Evolutionary conservation across 2,329 filamentous ascomycete genomes (phyloP), one percentile per base, ranked within the genome.

Genomic region (Ceratocystis diversiconidia): DNA sequence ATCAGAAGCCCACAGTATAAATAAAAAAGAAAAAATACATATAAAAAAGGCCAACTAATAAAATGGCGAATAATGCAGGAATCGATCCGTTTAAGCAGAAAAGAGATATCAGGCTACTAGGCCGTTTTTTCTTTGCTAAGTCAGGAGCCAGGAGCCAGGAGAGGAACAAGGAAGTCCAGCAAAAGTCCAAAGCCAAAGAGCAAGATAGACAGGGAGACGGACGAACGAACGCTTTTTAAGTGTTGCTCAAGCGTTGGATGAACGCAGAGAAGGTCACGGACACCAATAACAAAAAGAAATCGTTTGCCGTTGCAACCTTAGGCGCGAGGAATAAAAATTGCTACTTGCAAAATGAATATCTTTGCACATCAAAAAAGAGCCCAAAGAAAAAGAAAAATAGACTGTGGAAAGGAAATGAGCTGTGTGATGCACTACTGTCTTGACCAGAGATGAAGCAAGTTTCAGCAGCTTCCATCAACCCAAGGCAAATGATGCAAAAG

Each of bases 401-500:
- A 22, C 12, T 50, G 6, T 22, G n/a, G 17, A n/a, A 50, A n/a
- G 46, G n/a, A 52, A 12, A 22, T 52, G 48, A 22, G 48, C 22
- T 15, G 22, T 52, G 3, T 52, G 48, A 52, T 52, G 48, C 48
- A 52, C 48, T 15, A 52, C 7, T 59, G 55, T 59, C 55, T 30
- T 59, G 25, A 59, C 30, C 55, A 59, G 55, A 59, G 30, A 59
- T 59, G 55, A 59, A 59, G 55, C 28, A 59, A 36, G 55, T 59
- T 59, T 59, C 55, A 59, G 55, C 55, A n/a, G n/a, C 36, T 41
- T 41, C 12, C 10, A n/a, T 59, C 55, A 32, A 10, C 6, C 55
- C 17, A 59, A 30, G 30, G 28, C 30, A 30, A 44, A 60, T 25
- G 48, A 52, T 52, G 55, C 15, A 36, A 46, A 48, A 41, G 22